phyloP scores from a whole-genome alignment of 1,284 basidiomycete species.

The Pseudozyma flocculosa region DNA sequence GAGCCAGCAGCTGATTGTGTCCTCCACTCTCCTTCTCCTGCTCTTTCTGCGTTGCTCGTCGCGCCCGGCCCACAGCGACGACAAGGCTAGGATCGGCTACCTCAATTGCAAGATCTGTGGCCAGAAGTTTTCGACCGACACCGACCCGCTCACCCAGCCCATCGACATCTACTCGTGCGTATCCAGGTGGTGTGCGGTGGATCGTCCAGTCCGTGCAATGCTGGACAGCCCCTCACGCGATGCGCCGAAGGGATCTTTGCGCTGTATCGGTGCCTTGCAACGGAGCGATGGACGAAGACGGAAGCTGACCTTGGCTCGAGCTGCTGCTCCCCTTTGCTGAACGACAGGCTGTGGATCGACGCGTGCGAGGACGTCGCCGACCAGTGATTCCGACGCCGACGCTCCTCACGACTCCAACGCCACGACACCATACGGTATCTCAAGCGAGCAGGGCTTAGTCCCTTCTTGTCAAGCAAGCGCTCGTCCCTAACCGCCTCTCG shows the following conservation, averaged over 20 bases:
- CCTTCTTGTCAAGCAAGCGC: too few relatives aligned
- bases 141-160: constrained; percentile 75
- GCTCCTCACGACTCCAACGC: too few relatives aligned
- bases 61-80: constrained; percentile 47
- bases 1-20: constrained; percentile 78
- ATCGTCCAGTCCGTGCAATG: too few relatives aligned
- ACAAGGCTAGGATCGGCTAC: constrained; percentile 49
- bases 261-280: not conserved
- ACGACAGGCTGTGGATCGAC: constrained; percentile 73
- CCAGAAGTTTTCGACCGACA: constrained; percentile 50
- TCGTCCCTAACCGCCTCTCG: too few relatives aligned
- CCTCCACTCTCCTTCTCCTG: constrained; percentile 78
- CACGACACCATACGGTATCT: too few relatives aligned
- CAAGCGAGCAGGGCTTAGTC: too few relatives aligned
- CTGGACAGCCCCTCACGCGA: too few relatives aligned
- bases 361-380: constrained; percentile 78
- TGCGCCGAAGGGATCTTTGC: not conserved
- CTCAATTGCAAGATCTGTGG: constrained; percentile 55
- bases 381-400: too few relatives aligned
- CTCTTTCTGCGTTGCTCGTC: not conserved
- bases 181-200: too few relatives aligned
- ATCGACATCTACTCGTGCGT: constrained; percentile 78
- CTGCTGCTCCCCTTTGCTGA: too few relatives aligned
- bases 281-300: too few relatives aligned
- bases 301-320: too few relatives aligned